A percentile compares a stretch with the other conserved stretches of the same genome.
Evolutionary conservation across 495 filamentous ascomycete species (phyloP).

Genomic region (Trichoderma gamsii): DNA sequence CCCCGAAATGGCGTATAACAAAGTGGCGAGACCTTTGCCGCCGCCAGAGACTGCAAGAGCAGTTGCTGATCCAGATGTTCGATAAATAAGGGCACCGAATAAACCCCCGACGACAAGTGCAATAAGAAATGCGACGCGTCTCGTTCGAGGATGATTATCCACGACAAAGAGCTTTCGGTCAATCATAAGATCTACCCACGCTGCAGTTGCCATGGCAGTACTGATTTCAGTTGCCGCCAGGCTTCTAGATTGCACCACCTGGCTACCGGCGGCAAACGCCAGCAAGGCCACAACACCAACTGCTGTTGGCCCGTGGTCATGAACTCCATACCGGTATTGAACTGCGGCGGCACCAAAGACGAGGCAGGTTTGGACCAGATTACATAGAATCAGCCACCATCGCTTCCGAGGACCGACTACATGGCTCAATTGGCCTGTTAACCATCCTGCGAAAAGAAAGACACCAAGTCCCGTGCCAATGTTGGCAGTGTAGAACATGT

Average conservation of each 20-base stretch:
- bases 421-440: slow-evolving; percentile 52
- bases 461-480: slow-evolving; percentile 48
- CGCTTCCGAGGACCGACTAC: slow-evolving; percentile 44
- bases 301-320: slow-evolving; percentile 30
- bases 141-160: slow-evolving; percentile 46
- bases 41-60: slow-evolving; percentile 38
- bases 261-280: slow-evolving; percentile 51
- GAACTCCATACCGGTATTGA: slow-evolving; percentile 35
- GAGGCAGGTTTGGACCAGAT: slow-evolving; percentile 48
- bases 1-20: slow-evolving; percentile 40
- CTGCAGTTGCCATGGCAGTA: slow-evolving; percentile 63
- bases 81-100: slow-evolving; percentile 45
- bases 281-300: slow-evolving; percentile 44
- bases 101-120: slow-evolving; percentile 48
- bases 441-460: slow-evolving; percentile 48
- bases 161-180: slow-evolving; percentile 40
- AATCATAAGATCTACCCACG: slow-evolving; percentile 55
- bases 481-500: slow-evolving; percentile 45
- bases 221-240: slow-evolving; percentile 56
- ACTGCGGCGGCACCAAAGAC: slow-evolving; percentile 47
- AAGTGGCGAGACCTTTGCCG: slow-evolving; percentile 40
- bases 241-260: slow-evolving; percentile 51
- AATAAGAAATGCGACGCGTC: slow-evolving; percentile 45
- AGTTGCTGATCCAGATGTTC: slow-evolving; percentile 34
- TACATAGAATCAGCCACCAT: slow-evolving; percentile 47